A percentile compares a stretch with the other conserved stretches of the same genome.
These are phyloP conservation scores for Cercospora zeina DNA, from an alignment of 2,329 filamentous ascomycete genomes.

Conservation along the genomic window DNA sequence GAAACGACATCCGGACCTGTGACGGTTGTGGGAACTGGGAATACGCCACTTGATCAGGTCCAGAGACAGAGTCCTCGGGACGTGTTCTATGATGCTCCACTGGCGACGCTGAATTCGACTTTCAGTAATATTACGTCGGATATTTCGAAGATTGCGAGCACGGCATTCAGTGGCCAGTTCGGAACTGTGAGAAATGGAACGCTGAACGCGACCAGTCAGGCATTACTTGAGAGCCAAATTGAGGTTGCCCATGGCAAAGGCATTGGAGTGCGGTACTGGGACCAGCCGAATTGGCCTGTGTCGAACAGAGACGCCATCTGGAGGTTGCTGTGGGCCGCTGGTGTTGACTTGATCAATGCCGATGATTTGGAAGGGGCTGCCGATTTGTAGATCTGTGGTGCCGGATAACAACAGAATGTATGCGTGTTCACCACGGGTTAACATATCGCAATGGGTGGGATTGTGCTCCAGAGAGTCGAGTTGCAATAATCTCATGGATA, in stretches of 20 bases:
- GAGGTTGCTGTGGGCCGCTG: conserved; percentile 57
- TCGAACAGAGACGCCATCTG: conserved; percentile 61
- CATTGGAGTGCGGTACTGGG: conserved; percentile 64
- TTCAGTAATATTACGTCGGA: conserved; percentile 50
- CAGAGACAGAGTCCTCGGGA: conserved; percentile 44
- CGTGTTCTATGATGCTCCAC: conserved; percentile 63
- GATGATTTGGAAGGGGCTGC: conserved; percentile 61
- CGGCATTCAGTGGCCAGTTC: conserved; percentile 50
- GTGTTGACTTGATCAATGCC: conserved; percentile 63
- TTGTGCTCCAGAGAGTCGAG: conserved; percentile 13
- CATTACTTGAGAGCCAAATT: conserved; percentile 56
- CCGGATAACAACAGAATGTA: not conserved
- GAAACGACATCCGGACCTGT: conserved; percentile 53
- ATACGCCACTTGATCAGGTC: conserved; percentile 52
- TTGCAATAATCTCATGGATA: conserved; percentile 33
- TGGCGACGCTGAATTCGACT: conserved; percentile 48
- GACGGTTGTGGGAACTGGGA: conserved; percentile 64
- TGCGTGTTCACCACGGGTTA: conserved; percentile 23
- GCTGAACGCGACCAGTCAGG: conserved; percentile 53
- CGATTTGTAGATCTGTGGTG: conserved; percentile 41
- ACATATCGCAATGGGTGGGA: conserved; percentile 20
- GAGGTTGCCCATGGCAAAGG: conserved; percentile 56
- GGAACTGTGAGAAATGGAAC: conserved; percentile 42
- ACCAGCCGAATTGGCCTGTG: conserved; percentile 61
- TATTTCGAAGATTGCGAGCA: conserved; percentile 57